Conservation (phyloP, 1,139 yeast genomes). For the Blastobotrys apis region DNA sequence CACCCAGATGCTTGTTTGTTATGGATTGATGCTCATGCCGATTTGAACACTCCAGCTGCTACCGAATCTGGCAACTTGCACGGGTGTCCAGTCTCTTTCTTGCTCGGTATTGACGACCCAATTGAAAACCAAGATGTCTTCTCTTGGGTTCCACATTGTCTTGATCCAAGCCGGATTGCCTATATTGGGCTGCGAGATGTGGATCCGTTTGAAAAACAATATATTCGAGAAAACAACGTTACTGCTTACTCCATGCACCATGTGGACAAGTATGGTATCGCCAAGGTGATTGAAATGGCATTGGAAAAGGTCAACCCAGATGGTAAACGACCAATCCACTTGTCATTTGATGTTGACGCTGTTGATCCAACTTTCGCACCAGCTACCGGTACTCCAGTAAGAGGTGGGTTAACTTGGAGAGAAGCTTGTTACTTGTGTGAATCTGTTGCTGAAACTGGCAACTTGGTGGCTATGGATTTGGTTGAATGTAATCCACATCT, state of each 20-base stretch:
- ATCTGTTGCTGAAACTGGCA: slow-evolving; percentile 84
- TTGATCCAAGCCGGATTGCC: slow-evolving; percentile 69
- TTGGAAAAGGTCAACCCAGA: slow-evolving; percentile 72
- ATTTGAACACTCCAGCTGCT: slow-evolving; percentile 84
- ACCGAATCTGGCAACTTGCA: slow-evolving; percentile 90
- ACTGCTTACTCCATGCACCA: slow-evolving; percentile 95
- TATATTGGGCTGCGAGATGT: slow-evolving; percentile 95
- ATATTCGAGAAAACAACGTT: slow-evolving; percentile 65
- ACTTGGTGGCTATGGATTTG: slow-evolving; percentile 79
- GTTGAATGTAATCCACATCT: slow-evolving; percentile 92
- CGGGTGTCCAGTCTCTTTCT: slow-evolving; percentile 93
- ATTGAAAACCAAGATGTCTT: slow-evolving; percentile 46
- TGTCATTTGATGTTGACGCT: slow-evolving; percentile 95
- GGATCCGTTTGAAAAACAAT: slow-evolving; percentile 76
- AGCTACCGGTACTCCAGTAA: slow-evolving; percentile 96
- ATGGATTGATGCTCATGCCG: slow-evolving; percentile 99
- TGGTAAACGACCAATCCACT: slow-evolving; percentile 71
- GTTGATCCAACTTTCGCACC: slow-evolving; percentile 93
- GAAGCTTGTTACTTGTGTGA: slow-evolving; percentile 93
- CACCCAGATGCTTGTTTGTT: slow-evolving; percentile 85
- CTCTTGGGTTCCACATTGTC: slow-evolving; percentile 71
- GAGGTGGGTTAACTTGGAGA: slow-evolving; percentile 91
- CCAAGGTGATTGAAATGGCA: slow-evolving; percentile 90
- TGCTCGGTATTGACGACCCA: slow-evolving; percentile 55
- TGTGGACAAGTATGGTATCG: slow-evolving; percentile 90